These are phyloP conservation scores for Gypsophila paniculata DNA, from an alignment of 179 eudicot species.

Conservation along the genomic window DNA sequence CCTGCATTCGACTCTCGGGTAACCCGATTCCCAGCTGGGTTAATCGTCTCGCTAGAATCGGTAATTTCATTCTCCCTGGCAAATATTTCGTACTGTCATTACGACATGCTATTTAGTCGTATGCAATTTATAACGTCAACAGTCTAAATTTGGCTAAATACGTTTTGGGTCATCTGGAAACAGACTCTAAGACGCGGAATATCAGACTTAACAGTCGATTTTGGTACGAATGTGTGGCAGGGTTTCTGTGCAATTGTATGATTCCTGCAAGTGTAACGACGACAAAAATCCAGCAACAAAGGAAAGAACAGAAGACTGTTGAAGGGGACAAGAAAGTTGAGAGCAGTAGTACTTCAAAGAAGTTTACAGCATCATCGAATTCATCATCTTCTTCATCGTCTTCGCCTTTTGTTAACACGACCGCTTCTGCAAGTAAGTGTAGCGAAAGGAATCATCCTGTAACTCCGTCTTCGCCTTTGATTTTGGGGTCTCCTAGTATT, in stretches of 20 bases:
- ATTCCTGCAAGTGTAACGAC: slow-evolving; percentile 55
- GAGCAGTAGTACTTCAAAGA: slow-evolving; percentile 34
- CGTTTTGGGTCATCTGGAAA: no score
- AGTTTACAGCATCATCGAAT: slow-evolving; percentile 31
- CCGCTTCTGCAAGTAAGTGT: slow-evolving; percentile 7
- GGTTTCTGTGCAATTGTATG: slow-evolving; percentile 64
- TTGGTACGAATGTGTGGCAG: slow-evolving; percentile 28
- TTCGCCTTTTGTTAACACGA: slow-evolving; percentile 26
- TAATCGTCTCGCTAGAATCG: slow-evolving; percentile 78
- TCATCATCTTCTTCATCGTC: slow-evolving; percentile 45
- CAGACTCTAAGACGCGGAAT: neutral
- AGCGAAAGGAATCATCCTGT: slow-evolving; percentile 25
- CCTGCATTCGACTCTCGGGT: slow-evolving; percentile 58
- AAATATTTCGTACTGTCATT: no score
- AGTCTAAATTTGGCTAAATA: no score
- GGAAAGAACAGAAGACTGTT: slow-evolving; percentile 37
- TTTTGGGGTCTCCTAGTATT: slow-evolving; percentile 26
- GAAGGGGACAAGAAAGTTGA: slow-evolving; percentile 43
- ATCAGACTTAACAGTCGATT: neutral
- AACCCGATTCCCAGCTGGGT: slow-evolving; percentile 80
- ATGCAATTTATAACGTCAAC: no score
- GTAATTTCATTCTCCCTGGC: slow-evolving; percentile 24
- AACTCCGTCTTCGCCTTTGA: slow-evolving; percentile 42
- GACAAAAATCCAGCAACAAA: slow-evolving; percentile 40
- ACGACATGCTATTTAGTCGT: no score